Base-by-base conservation (phyloP, 1,139 yeast species). In the Lodderomyces pseudojiufengensis region DNA sequence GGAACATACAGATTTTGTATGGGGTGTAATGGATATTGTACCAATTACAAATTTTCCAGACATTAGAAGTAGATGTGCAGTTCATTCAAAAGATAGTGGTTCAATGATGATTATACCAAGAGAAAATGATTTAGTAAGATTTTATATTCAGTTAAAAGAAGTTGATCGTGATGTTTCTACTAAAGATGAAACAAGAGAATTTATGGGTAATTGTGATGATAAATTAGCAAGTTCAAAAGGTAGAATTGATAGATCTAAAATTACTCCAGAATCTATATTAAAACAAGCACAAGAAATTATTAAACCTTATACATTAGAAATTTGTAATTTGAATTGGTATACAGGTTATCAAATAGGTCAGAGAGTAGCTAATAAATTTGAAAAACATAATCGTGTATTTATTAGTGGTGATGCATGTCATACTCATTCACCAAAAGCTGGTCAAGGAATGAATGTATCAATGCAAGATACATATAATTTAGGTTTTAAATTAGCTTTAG, bases 361-460 rank as follows among this genome's bases (percentile, higher is more conserved):
- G 42, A 45, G 68, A 33, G 65, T 61, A 13, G 51, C 65, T 14
- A 50, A 54, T 13, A 32, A 42, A 5, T 63, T 62, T 45, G 22
- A 32, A 20, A 41, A 31, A 24, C 23, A 25, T 45, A 44, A 48
- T 32, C 47, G 64, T n/a, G 61, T 60, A 14, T 63, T 62, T 40
- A 57, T 62, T 35, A 50, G 58, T 31, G 68, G 68, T 11, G 68
- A 62, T 43, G 68, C 66, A 11, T 56, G 65, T 35, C 67, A 61
- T 43, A 60, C 66, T 8, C 66, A 61, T 40, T 59, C 65, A 16
- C 67, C 67, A 24, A 61, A 61, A 43, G 67, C 69, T 24, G 68
- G 65, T 26, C 69, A 63, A 43, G 68, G 68, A 29, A 60, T 61
- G 68, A 62, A 63, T 40, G 61, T 55, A 24, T 44, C 48, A 9